Evolutionary conservation across 495 filamentous ascomycete species (phyloP), one percentile per base, ranked within the genome.

Genomic region (Neurospora sp.): DNA sequence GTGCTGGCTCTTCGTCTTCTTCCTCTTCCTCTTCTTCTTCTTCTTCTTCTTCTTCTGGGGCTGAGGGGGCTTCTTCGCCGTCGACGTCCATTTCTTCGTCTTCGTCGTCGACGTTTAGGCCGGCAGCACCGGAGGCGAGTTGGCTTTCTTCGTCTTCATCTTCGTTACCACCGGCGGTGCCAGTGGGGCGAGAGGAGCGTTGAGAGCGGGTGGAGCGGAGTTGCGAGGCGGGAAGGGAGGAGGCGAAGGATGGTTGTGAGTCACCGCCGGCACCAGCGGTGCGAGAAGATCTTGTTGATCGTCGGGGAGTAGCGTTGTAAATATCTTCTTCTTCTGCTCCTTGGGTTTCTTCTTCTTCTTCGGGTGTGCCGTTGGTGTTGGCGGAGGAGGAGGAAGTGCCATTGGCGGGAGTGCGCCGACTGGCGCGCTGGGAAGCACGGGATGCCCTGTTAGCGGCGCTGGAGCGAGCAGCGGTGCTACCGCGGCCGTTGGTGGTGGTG

Each of bases 181-280:
- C 42, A 3, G 53, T 65, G 53, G 27, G 53, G 1, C 71, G 39
- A 16, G 71, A 70, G 3, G 68, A 70, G 18, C 39, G 71, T 68
- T 81, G 78, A 8, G 78, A 76, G 37, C 78, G 78, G 16, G 78
- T 71, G 18, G 82, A 79, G 44, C 78, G 76, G 27, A 85, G 75
- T 44, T 84, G 83, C 42, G 84, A 85, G 16, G 83, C 78, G 8
- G 85, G 83, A 10, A 86, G 71, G 6, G 83, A 84, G 10, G 82
- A 83, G 37, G 83, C 83, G 74, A 86, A 86, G 27, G 83, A 85
- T 45, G 80, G 69, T 70, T 86, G 84, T 2, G 81, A 81, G 82
- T 81, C 37, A 78, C 76, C 8, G 71, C 68, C 75, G 31, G 68
- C 45, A 16, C 71, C 47, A 27, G 68, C 69, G 8, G 18, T 44